Evolutionary conservation across 176 grass and related monocot genomes (phyloP).

Genomic region (Tillandsia leiboldiana): DNA sequence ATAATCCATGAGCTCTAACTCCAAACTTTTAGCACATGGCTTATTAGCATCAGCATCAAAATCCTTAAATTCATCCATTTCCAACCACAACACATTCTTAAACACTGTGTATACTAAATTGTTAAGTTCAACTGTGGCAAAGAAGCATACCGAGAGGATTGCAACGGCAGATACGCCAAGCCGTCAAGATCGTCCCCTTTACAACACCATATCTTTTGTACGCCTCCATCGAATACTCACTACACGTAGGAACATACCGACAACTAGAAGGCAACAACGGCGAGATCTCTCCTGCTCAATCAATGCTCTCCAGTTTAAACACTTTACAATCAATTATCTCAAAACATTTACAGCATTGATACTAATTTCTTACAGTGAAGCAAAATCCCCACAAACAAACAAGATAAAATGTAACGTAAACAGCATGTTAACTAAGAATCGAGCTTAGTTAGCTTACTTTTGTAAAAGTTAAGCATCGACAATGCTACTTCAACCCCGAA

Average conservation of each 20-base stretch:
- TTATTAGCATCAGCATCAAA: slow-evolving; percentile 4
- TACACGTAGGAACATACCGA: slow-evolving; percentile 78
- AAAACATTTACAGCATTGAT: not conserved
- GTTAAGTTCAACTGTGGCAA: not conserved
- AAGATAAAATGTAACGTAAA: no score
- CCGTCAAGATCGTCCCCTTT: slow-evolving; percentile 67
- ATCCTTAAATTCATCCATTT: not conserved
- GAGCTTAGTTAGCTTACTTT: slow-evolving; percentile 29
- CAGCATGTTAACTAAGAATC: no score
- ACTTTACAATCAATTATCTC: not conserved
- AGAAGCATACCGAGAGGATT: slow-evolving; percentile 60
- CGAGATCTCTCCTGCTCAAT: slow-evolving; percentile 73
- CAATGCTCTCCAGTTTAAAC: slow-evolving; percentile 1
- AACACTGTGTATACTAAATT: not conserved
- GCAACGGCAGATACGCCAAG: slow-evolving; percentile 68
- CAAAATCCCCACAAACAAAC: no score
- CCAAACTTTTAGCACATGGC: not conserved
- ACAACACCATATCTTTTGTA: slow-evolving; percentile 61
- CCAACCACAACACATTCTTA: slow-evolving; percentile 2
- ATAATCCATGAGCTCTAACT: no score
- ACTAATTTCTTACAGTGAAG: no score
- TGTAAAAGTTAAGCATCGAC: slow-evolving; percentile 76
- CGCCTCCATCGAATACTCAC: slow-evolving; percentile 73
- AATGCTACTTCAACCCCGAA: slow-evolving; percentile 50
- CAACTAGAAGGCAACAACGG: slow-evolving; percentile 68